Evolutionary conservation across 352 stramenopile genomes (phyloP).

Genomic region (Ophiocytium majus): DNA sequence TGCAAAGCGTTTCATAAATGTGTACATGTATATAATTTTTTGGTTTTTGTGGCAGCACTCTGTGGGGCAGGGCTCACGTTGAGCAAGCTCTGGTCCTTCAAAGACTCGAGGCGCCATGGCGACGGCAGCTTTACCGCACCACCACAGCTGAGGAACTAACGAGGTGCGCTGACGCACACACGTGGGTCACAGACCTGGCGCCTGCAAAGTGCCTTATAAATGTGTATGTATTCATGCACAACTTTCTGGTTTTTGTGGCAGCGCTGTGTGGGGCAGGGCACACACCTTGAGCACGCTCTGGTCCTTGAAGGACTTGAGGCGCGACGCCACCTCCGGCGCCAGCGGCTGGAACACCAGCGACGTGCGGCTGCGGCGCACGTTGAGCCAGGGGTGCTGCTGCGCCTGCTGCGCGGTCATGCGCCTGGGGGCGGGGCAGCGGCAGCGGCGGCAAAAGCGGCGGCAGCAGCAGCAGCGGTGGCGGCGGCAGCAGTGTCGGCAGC

Average conservation of each 20-base stretch:
- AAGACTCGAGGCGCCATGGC: conserved; percentile 25
- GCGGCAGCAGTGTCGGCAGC: too few relatives aligned
- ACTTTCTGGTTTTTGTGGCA: too few relatives aligned
- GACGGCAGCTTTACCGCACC: not conserved
- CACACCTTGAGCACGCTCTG: not conserved
- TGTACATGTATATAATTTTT: too few relatives aligned
- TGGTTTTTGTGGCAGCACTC: too few relatives aligned
- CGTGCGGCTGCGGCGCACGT: conserved; percentile 25
- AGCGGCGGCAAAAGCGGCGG: conserved; percentile 10
- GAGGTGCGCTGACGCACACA: too few relatives aligned
- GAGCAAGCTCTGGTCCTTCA: conserved; percentile 44
- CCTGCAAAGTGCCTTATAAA: too few relatives aligned
- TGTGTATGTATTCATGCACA: too few relatives aligned
- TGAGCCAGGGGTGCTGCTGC: conserved; percentile 37
- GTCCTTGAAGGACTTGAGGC: not conserved
- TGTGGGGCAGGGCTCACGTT: conserved; percentile 28
- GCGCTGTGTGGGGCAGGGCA: too few relatives aligned
- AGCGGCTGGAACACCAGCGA: conserved; percentile 11
- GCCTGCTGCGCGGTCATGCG: not conserved
- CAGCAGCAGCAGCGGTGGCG: conserved; percentile 20
- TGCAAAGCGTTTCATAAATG: too few relatives aligned
- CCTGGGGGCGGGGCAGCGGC: conserved; percentile 1
- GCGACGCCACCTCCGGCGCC: conserved; percentile 19
- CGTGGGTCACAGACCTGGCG: too few relatives aligned
- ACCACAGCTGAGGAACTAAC: too few relatives aligned